These are phyloP conservation scores for Dentipellis sp. DNA, from an alignment of 768 basidiomycete genomes.

Conservation along the genomic window DNA sequence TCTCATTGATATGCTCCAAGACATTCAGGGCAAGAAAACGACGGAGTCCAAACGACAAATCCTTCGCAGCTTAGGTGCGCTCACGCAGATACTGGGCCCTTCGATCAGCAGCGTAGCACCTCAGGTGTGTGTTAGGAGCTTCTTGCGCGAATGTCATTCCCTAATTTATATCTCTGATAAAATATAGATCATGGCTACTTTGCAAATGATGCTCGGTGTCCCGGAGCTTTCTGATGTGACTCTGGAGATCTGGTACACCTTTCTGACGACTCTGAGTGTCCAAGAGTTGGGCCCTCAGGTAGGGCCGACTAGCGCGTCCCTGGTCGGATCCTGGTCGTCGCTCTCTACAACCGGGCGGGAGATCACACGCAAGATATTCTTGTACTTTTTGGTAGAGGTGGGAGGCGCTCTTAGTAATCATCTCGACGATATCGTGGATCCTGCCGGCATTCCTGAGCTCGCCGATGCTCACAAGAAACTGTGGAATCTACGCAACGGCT, in stretches of 20 bases:
- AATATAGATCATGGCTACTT: constrained; percentile 84
- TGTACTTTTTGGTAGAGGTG: constrained; percentile 61
- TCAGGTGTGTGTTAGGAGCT: constrained; percentile 45
- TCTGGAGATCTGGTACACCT: constrained; percentile 70
- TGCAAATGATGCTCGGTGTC: constrained; percentile 81
- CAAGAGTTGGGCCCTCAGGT: constrained; percentile 75
- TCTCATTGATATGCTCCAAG: constrained; percentile 82
- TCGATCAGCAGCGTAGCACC: constrained; percentile 72
- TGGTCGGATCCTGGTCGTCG: constrained; percentile 67
- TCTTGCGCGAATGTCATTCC: constrained; percentile 1
- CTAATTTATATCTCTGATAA: not conserved
- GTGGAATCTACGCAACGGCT: constrained; percentile 33
- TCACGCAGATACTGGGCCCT: constrained; percentile 64
- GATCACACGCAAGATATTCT: constrained; percentile 49
- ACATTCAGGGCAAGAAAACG: constrained; percentile 69
- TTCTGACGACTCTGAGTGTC: constrained; percentile 58
- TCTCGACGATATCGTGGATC: constrained; percentile 73
- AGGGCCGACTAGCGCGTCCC: constrained; percentile 78
- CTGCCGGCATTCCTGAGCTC: constrained; percentile 65
- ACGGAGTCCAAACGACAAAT: constrained; percentile 64
- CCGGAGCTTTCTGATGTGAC: constrained; percentile 72
- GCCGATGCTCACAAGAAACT: constrained; percentile 32
- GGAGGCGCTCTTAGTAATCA: constrained; percentile 42
- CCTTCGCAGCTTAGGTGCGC: constrained; percentile 64
- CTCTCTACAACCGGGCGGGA: constrained; percentile 45